Percentiles rank a stretch among this genome's conserved stretches.
Conservation (phyloP, 441 rosid species). For the Daphne laureola region DNA sequence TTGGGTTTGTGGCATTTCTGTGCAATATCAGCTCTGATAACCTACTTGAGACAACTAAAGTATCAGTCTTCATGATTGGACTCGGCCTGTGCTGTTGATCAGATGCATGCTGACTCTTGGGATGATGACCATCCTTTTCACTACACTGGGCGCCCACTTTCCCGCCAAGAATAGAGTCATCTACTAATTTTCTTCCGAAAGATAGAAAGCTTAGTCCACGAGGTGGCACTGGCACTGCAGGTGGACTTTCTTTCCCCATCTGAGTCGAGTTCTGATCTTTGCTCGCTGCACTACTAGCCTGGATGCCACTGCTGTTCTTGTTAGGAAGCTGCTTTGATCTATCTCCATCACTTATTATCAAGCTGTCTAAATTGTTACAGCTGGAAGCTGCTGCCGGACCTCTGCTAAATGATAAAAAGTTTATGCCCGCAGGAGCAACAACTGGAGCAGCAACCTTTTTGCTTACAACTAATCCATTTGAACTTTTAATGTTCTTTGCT, state of each 20-base stretch:
- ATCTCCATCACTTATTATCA: constrained; percentile 12
- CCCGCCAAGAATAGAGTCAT: constrained; percentile 10
- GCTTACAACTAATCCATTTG: constrained; percentile 16
- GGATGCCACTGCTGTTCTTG: constrained; percentile 6
- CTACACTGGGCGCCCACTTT: constrained; percentile 16
- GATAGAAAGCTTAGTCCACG: constrained; percentile 13
- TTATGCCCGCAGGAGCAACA: constrained; percentile 60
- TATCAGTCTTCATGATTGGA: constrained; percentile 13
- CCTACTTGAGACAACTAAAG: constrained; percentile 19
- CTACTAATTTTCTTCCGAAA: constrained; percentile 8
- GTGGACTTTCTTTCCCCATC: constrained; percentile 17
- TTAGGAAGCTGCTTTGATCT: constrained; percentile 7
- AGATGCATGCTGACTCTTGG: constrained; percentile 18
- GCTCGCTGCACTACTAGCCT: constrained; percentile 7
- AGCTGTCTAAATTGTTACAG: constrained; percentile 16
- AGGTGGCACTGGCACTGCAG: not conserved
- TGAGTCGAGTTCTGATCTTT: constrained; percentile 11
- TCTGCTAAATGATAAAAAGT: constrained; percentile 72
- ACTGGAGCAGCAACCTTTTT: constrained; percentile 7
- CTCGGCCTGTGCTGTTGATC: constrained; percentile 13
- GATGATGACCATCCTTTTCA: constrained; percentile 16
- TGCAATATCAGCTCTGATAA: constrained; percentile 21
- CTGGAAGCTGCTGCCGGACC: constrained; percentile 17
- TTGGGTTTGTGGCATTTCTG: constrained; percentile 29
- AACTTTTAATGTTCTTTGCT: constrained; percentile 19